Evolutionary conservation across 2,329 filamentous ascomycete genomes (phyloP).

Genomic region (Phialophora chinensis): DNA sequence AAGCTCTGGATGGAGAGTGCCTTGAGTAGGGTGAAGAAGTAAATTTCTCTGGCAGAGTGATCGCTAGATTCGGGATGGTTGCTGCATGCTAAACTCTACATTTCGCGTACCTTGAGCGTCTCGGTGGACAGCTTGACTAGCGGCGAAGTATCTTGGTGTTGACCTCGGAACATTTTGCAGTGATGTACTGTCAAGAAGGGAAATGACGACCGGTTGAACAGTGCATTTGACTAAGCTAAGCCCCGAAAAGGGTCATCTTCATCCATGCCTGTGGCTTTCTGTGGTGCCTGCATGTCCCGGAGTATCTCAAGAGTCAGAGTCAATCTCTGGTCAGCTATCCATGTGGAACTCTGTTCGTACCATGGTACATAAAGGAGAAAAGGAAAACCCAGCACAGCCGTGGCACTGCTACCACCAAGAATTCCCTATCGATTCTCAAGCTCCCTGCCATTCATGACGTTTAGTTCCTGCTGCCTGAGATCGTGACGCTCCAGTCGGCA

Average conservation of each 20-base stretch:
- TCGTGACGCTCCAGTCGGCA: background rate
- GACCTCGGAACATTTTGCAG: background rate
- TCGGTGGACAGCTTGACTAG: background rate
- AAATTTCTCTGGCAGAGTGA: background rate
- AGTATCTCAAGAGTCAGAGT: background rate
- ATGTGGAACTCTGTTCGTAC: background rate
- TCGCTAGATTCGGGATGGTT: too few relatives aligned
- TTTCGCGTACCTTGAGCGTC: background rate
- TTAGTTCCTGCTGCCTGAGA: background rate
- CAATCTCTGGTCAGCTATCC: constrained; percentile 2
- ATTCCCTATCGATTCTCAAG: background rate
- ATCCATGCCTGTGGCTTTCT: background rate
- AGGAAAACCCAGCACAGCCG: background rate
- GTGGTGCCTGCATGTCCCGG: background rate
- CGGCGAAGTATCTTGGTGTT: background rate
- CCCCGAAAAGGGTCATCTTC: background rate
- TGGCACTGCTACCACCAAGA: background rate
- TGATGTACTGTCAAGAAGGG: background rate
- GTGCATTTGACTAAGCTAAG: background rate
- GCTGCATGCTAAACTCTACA: background rate
- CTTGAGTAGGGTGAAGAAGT: constrained; percentile 41
- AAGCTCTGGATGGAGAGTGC: constrained; percentile 64
- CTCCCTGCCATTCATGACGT: background rate
- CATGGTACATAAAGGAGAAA: background rate
- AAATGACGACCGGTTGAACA: background rate